Evolutionary conservation across 2,329 filamentous ascomycete species (phyloP), one percentile per base, ranked within the genome.

Genomic region (Phoma herbarum): DNA sequence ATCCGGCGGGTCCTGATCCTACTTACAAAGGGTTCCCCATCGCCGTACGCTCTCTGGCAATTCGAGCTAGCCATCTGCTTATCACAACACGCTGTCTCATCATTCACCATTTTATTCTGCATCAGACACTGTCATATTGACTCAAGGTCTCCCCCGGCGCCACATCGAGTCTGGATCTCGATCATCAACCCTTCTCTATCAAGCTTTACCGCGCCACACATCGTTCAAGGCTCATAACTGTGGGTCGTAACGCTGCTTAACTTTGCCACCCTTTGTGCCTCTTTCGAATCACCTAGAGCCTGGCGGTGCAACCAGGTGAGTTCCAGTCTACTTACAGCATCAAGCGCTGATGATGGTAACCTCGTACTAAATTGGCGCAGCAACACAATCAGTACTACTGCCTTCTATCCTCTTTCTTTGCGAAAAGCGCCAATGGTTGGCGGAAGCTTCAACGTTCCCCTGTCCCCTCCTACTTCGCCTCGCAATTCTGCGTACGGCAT

Each of bases 391-490:
- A 67, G 64, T 57, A 58, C 55, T 60, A 65, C 60, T 56, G 57
- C 59, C 52, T 60, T 63, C 44, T 51, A 58, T 50, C 65, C 53
- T 52, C 65, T 59, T 55, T 57, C 66, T 63, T 39, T 41, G 62
- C 55, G 49, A 57, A 70, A 75, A 72, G 69, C 65, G 66, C 73
- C 70, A 78, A 79, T 79, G 77, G 72, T 81, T 72, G 75, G 78
- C 74, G 77, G 76, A 75, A 79, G 74, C 71, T 76, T 77, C 66
- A 76, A 78, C 71, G 78, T 79, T 72, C 79, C 79, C 67, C 71
- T 81, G 67, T 83, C 81, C 73, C 81, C 81, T 66, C 81, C 81
- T 60, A 81, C 73, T 63, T 83, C 81, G 72, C 81, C 81, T 74
- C 80, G 77, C 72, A 81, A 82, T 80, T 81, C 79, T 79, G 79